phyloP scores from a whole-genome alignment of 305 asterid genomes.

The Stenogyne calaminthoides region DNA sequence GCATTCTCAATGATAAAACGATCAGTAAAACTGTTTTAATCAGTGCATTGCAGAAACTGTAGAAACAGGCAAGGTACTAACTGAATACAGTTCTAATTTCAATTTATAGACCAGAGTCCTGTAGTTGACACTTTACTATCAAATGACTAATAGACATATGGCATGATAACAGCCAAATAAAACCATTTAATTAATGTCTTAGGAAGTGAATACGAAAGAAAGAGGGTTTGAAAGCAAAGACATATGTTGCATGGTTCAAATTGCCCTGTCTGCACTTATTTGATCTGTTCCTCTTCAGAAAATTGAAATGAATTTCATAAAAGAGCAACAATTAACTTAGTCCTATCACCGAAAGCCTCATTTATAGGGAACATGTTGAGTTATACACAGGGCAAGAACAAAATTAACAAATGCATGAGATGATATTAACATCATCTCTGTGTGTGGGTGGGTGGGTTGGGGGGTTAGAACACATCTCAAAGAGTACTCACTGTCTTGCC shows the following conservation, averaged over 20 bases:
- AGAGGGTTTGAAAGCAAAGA: not conserved
- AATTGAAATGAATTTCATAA: conserved; percentile 1
- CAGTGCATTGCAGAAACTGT: conserved; percentile 21
- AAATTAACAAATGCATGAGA: not conserved
- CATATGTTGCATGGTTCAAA: not conserved
- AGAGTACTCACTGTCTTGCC: conserved; percentile 68
- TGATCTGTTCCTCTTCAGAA: not conserved
- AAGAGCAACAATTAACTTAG: not conserved
- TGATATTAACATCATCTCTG: conserved; percentile 9
- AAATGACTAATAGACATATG: conserved; percentile 24
- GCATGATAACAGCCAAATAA: conserved; percentile 11
- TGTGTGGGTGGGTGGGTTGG: not conserved
- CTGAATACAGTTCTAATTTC: not conserved
- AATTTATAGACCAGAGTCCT: not conserved
- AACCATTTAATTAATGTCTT: not conserved
- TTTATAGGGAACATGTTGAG: not conserved
- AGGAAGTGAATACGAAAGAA: too few relatives aligned
- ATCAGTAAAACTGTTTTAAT: conserved; percentile 18
- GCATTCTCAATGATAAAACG: conserved; percentile 14
- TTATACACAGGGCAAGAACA: not conserved
- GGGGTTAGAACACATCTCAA: not conserved
- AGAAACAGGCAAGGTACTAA: not conserved
- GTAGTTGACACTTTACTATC: not conserved
- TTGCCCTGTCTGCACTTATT: not conserved
- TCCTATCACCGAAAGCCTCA: not conserved